phyloP scores from a whole-genome alignment of 768 basidiomycete genomes.

The Kwoniella heveanensis region DNA sequence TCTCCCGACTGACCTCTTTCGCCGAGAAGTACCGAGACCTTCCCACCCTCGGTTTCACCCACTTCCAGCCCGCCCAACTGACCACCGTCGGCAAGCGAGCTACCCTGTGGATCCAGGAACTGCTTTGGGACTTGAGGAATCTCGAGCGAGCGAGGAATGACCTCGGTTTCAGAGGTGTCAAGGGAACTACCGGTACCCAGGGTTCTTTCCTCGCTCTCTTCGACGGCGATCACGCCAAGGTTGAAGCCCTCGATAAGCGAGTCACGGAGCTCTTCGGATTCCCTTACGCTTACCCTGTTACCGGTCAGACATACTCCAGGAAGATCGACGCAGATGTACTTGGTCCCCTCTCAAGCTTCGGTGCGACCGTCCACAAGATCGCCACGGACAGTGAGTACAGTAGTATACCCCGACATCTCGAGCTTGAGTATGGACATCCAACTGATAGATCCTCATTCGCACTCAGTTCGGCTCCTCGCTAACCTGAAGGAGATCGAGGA shows the following conservation, averaged over 20 bases:
- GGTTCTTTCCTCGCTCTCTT: slow-evolving; percentile 93
- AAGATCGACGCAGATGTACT: slow-evolving; percentile 96
- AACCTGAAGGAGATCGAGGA: slow-evolving; percentile 99
- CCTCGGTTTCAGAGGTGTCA: slow-evolving; percentile 94
- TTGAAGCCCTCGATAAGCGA: slow-evolving; percentile 80
- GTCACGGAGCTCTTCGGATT: slow-evolving; percentile 93
- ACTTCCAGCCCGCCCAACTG: slow-evolving; percentile 97
- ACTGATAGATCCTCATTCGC: neutral
- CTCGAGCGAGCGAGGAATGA: slow-evolving; percentile 85
- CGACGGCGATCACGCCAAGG: slow-evolving; percentile 93
- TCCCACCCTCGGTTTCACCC: slow-evolving; percentile 95
- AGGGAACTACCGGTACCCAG: slow-evolving; percentile 99
- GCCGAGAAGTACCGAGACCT: slow-evolving; percentile 82
- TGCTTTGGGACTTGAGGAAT: slow-evolving; percentile 95
- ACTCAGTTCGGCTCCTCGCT: slow-evolving; percentile 74
- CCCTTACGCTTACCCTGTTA: slow-evolving; percentile 92
- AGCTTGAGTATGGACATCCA: neutral
- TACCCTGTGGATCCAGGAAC: slow-evolving; percentile 95
- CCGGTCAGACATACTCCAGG: slow-evolving; percentile 96
- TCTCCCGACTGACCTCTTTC: slow-evolving; percentile 82
- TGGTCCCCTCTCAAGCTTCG: slow-evolving; percentile 79
- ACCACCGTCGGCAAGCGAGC: slow-evolving; percentile 97
- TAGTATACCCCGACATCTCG: too few species aligned
- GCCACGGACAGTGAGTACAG: slow-evolving; percentile 72
- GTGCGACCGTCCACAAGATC: slow-evolving; percentile 96